A percentile compares a stretch with the other conserved stretches of the same genome.
Conservation (phyloP, 495 filamentous ascomycete genomes). For the Podospora sp. region DNA sequence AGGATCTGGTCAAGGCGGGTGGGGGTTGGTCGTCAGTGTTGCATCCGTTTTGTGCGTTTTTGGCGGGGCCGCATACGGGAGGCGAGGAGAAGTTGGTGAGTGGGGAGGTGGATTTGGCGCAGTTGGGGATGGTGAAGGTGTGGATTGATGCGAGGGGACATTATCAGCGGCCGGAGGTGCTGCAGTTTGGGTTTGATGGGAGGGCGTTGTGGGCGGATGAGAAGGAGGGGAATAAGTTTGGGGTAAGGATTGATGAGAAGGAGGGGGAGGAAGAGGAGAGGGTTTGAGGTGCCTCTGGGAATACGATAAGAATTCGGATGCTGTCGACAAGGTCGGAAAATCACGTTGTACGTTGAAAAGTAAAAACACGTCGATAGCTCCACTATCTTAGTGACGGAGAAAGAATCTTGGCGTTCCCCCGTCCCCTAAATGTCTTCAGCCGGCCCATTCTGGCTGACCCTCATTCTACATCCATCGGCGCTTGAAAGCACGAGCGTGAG, state of each 20-base stretch:
- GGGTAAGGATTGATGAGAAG: neutral
- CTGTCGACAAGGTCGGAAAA: no score
- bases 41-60: constrained; percentile 39
- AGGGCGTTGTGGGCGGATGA: constrained; percentile 41
- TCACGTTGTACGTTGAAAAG: no score
- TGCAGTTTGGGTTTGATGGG: constrained; percentile 38
- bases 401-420: no score
- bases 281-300: neutral
- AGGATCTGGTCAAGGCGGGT: constrained; percentile 42
- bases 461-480: constrained; percentile 34
- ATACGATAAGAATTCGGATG: no score
- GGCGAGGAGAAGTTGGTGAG: constrained; percentile 38
- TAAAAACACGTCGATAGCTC: no score
- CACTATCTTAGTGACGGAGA: no score
- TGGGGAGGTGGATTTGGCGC: constrained; percentile 44
- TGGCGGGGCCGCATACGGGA: constrained; percentile 41
- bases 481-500: constrained; percentile 34
- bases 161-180: constrained; percentile 46
- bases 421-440: no score
- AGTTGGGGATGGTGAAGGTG: constrained; percentile 41
- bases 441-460: neutral
- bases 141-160: constrained; percentile 46
- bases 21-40: constrained; percentile 45
- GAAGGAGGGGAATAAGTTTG: constrained; percentile 23
- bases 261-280: constrained; percentile 5